Evolutionary conservation across 2,329 filamentous ascomycete genomes (phyloP).

Genomic region (Thelonectria rubi): DNA sequence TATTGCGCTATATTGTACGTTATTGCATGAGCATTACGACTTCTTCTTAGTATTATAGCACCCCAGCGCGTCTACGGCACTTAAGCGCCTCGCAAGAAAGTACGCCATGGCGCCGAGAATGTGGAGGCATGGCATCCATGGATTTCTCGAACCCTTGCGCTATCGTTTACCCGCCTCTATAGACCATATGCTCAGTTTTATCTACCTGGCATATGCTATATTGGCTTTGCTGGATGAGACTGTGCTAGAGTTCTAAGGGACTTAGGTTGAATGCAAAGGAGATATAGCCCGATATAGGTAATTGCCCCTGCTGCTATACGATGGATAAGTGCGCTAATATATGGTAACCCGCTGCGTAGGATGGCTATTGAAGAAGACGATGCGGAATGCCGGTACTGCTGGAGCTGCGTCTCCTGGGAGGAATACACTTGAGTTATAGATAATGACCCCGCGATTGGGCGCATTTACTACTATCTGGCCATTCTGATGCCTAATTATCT

Average conservation of each 20-base stretch:
- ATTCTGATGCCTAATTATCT: no score
- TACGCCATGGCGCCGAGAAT: conserved; percentile 91
- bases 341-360: no score
- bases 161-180: conserved; percentile 77
- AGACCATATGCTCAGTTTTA: conserved; percentile 90
- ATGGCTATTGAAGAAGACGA: no score
- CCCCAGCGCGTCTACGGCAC: conserved; percentile 1
- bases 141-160: conserved; percentile 78
- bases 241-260: conserved; percentile 80
- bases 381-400: no score
- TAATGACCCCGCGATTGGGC: conserved; percentile 69
- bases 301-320: no score
- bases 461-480: conserved; percentile 88
- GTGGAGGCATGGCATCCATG: conserved; percentile 92
- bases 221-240: conserved; percentile 87
- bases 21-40: background rate
- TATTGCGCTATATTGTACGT: no score
- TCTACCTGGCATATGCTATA: conserved; percentile 88
- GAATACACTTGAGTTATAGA: no score
- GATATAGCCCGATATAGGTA: conserved; percentile 80
- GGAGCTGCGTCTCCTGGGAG: no score
- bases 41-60: background rate
- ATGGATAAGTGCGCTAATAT: no score
- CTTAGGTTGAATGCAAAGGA: conserved; percentile 92
- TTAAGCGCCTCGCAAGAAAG: conserved; percentile 75